These are phyloP conservation scores for Cladosporium phlei DNA, from an alignment of 2,329 filamentous ascomycete species.

Conservation along the genomic window DNA sequence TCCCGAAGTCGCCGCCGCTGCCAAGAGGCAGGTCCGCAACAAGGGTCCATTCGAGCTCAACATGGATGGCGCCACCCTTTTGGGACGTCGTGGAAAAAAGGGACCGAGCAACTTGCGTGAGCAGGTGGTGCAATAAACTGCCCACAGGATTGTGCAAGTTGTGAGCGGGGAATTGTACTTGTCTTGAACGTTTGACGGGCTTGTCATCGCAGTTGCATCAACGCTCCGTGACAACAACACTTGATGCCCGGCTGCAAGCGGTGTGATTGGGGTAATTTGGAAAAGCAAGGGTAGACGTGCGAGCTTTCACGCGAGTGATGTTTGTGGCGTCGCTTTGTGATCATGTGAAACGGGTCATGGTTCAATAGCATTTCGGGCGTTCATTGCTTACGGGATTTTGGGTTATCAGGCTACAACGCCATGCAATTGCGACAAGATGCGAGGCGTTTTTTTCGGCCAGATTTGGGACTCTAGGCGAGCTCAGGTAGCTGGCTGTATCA, in stretches of 20 bases:
- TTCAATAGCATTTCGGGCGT: constrained; percentile 6
- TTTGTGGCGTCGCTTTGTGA: neutral
- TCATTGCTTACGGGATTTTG: neutral
- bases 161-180: neutral
- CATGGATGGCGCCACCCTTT: constrained; percentile 80
- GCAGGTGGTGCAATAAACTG: constrained; percentile 20
- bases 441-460: neutral
- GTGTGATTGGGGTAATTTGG: neutral
- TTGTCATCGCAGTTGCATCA: neutral
- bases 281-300: neutral
- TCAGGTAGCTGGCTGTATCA: constrained; percentile 12
- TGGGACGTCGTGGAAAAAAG: constrained; percentile 65
- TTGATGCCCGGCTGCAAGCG: too few relatives aligned
- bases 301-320: neutral
- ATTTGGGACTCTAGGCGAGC: neutral
- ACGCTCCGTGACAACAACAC: neutral
- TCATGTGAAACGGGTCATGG: constrained; percentile 3
- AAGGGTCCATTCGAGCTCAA: constrained; percentile 88
- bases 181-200: neutral
- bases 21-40: constrained; percentile 71
- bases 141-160: too few relatives aligned
- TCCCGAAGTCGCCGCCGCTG: constrained; percentile 74
- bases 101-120: constrained; percentile 43
- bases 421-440: constrained; percentile 2
- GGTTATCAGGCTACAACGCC: constrained; percentile 5